These are phyloP conservation scores for Dendrothele bispora DNA, from an alignment of 768 basidiomycete genomes.

Conservation along the genomic window DNA sequence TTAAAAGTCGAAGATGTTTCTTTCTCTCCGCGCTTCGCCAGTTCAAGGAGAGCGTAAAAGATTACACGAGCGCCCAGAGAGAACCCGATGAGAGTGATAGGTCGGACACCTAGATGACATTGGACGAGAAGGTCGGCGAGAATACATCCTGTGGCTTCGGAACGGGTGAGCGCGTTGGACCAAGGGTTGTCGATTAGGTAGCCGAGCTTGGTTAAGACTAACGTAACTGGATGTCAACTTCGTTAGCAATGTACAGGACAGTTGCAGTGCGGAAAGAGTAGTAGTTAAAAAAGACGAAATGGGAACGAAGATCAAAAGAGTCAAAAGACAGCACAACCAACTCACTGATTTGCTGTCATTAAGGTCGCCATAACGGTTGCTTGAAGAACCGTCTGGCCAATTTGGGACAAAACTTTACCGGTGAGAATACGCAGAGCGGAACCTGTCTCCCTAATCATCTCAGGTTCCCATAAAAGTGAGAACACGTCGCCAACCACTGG, in stretches of 20 bases:
- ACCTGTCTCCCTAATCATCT: slow-evolving; percentile 98
- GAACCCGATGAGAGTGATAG: slow-evolving; percentile 94
- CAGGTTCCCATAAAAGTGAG: slow-evolving; percentile 96
- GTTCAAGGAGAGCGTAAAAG: slow-evolving; percentile 93
- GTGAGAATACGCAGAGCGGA: slow-evolving; percentile 91
- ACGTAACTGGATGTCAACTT: too few relatives aligned
- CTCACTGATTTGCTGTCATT: slow-evolving; percentile 94
- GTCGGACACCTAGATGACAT: slow-evolving; percentile 92
- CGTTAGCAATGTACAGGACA: too few relatives aligned
- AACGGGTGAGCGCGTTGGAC: slow-evolving; percentile 95
- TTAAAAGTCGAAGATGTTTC: too few relatives aligned
- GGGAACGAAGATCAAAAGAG: slow-evolving; percentile 2
- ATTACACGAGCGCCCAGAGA: slow-evolving; percentile 95
- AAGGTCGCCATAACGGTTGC: slow-evolving; percentile 93
- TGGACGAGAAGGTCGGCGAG: slow-evolving; percentile 88
- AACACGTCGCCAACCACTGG: slow-evolving; percentile 96
- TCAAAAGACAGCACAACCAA: slow-evolving; percentile 14
- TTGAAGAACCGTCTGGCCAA: slow-evolving; percentile 87
- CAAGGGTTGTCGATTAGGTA: slow-evolving; percentile 99
- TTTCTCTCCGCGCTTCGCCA: slow-evolving; percentile 83
- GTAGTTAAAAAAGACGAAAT: too few relatives aligned
- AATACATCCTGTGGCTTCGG: slow-evolving; percentile 87
- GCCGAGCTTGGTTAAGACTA: slow-evolving; percentile 93
- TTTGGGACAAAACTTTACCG: slow-evolving; percentile 84
- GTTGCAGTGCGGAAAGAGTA: too few relatives aligned